phyloP scores from a whole-genome alignment of 2,329 filamentous ascomycete species.

The Penicillium brasilianum region DNA sequence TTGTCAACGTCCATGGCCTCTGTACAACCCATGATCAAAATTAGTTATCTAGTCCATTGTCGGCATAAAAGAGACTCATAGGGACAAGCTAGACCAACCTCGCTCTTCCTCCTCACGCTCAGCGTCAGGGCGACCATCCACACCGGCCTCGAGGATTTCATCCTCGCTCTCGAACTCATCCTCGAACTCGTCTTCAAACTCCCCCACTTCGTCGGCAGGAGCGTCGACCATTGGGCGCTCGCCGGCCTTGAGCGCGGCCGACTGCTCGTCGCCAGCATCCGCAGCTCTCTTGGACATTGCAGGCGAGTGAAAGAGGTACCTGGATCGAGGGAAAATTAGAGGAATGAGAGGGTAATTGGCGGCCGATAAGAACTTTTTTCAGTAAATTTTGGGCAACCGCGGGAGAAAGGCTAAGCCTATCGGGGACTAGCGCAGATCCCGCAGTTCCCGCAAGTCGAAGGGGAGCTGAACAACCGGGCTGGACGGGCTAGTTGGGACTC shows the following conservation, averaged over 20 bases:
- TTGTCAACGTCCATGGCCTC: conserved; percentile 93
- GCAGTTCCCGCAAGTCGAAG: conserved; percentile 18
- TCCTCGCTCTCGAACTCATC: conserved; percentile 95
- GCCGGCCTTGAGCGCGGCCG: conserved; percentile 64
- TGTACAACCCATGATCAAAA: conserved; percentile 31
- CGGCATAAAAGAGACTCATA: neutral
- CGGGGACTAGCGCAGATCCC: conserved; percentile 41
- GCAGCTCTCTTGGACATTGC: conserved; percentile 66
- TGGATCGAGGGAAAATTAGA: conserved; percentile 20
- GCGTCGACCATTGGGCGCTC: conserved; percentile 60
- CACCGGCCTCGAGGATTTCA: conserved; percentile 91
- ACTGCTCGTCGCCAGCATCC: conserved; percentile 56
- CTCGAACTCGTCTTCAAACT: conserved; percentile 81
- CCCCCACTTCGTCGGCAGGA: conserved; percentile 61
- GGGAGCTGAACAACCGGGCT: conserved; percentile 22
- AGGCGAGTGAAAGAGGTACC: conserved; percentile 11
- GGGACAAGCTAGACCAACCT: conserved; percentile 50
- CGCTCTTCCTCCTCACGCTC: conserved; percentile 88
- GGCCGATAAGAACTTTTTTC: conserved; percentile 40
- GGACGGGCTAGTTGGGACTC: neutral
- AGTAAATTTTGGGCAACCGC: conserved; percentile 30
- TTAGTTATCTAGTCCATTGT: conserved; percentile 6
- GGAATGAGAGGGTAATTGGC: conserved; percentile 21
- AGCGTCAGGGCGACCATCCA: conserved; percentile 88
- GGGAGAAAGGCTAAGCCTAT: conserved; percentile 36